These are phyloP conservation scores for Oidiodendron maius DNA, from an alignment of 495 filamentous ascomycete genomes.

Conservation along the genomic window DNA sequence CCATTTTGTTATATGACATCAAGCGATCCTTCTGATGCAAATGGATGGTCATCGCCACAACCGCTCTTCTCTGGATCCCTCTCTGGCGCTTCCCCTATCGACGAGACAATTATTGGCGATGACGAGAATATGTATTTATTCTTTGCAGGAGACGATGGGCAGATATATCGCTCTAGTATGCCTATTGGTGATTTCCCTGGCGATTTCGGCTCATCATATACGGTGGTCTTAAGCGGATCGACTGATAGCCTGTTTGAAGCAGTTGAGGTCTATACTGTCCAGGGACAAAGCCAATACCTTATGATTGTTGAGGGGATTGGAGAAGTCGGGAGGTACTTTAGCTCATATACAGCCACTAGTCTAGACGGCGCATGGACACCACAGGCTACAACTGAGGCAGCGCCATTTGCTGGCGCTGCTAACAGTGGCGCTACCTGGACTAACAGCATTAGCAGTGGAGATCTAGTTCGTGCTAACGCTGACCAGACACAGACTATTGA, in stretches of 20 bases:
- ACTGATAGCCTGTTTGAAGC: conserved; percentile 55
- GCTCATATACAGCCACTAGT: conserved; percentile 50
- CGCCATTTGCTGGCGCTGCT: conserved; percentile 53
- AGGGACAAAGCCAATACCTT: conserved; percentile 42
- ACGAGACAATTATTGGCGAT: conserved; percentile 51
- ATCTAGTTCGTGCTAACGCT: conserved; percentile 23
- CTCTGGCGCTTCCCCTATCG: conserved; percentile 34
- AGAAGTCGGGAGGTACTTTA: conserved; percentile 52
- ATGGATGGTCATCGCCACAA: conserved; percentile 46
- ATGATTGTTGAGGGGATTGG: conserved; percentile 61
- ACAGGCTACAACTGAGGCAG: conserved; percentile 42
- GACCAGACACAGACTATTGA: conserved; percentile 52
- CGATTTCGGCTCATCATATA: conserved; percentile 42
- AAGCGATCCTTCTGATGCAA: conserved; percentile 45
- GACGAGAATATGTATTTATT: conserved; percentile 52
- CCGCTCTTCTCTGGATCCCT: conserved; percentile 50
- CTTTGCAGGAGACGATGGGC: conserved; percentile 59
- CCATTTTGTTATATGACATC: conserved; percentile 53
- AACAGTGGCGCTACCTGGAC: conserved; percentile 59
- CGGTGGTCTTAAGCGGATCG: conserved; percentile 41
- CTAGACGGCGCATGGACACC: conserved; percentile 47
- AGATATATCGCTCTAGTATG: conserved; percentile 55
- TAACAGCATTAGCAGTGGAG: conserved; percentile 47
- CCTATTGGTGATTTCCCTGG: conserved; percentile 51
- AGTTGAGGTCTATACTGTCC: conserved; percentile 54